These are phyloP conservation scores for Craterostigma plantagineum DNA, from an alignment of 257 asterid genomes.

Conservation along the genomic window DNA sequence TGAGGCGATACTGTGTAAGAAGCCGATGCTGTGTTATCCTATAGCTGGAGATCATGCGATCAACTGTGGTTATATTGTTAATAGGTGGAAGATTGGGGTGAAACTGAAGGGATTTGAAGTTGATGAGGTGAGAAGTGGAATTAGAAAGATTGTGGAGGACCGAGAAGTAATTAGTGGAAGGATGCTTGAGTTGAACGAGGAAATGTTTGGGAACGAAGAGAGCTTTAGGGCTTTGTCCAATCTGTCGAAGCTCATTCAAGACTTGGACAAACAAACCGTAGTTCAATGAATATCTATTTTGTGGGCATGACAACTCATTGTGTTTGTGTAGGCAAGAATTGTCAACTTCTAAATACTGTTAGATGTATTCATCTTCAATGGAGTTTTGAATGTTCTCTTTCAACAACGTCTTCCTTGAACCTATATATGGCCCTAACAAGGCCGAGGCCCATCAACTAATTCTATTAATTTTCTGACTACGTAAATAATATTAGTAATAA, in stretches of 20 bases:
- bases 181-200: slow-evolving; percentile 23
- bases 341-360: no score
- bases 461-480: no score
- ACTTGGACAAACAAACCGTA: background rate
- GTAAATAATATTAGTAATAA: no score
- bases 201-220: slow-evolving; percentile 30
- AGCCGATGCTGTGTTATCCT: slow-evolving; percentile 46
- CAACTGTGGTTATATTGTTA: slow-evolving; percentile 35
- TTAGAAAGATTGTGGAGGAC: slow-evolving; percentile 18
- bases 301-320: no score
- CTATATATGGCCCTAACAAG: no score
- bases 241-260: slow-evolving; percentile 17
- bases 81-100: slow-evolving; percentile 35
- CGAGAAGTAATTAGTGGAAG: slow-evolving; percentile 15
- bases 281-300: no score
- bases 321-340: no score
- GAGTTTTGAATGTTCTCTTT: no score
- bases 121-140: slow-evolving; percentile 24
- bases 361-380: no score
- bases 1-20: slow-evolving; percentile 47
- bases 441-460: no score
- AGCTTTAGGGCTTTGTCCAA: slow-evolving; percentile 16
- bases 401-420: no score
- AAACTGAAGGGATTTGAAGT: slow-evolving; percentile 25
- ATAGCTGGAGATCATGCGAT: slow-evolving; percentile 59